Evolutionary conservation across 148 eudicot genomes (phyloP).

Genomic region (Persicaria tinctoria): DNA sequence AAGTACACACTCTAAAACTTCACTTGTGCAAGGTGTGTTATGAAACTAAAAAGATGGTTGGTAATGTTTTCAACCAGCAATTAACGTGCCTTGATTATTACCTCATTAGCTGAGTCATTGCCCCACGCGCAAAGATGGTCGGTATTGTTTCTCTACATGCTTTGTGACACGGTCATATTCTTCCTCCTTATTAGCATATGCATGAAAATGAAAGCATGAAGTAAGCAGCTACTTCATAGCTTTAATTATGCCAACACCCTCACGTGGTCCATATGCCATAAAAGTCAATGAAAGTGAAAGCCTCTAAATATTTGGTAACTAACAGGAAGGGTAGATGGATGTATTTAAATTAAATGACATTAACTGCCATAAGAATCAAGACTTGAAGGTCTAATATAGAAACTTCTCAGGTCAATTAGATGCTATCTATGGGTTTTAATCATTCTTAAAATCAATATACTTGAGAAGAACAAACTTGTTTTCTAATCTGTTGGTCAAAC

Average conservation of each 20-base stretch:
- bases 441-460: background rate
- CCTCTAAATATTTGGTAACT: background rate
- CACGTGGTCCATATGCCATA: background rate
- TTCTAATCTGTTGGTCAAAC: background rate
- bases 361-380: background rate
- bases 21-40: background rate
- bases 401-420: background rate
- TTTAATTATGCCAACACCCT: background rate
- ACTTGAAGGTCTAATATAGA: background rate
- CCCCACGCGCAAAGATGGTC: no score
- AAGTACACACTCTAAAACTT: no score
- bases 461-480: background rate
- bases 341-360: background rate
- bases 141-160: background rate
- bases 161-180: background rate
- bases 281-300: conserved; percentile 6
- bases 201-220: conserved; percentile 5
- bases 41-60: background rate
- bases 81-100: no score
- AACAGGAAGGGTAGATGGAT: background rate
- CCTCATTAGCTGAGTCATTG: no score
- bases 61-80: background rate
- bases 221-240: background rate
- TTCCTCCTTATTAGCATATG: background rate
- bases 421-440: background rate